Percentiles rank a stretch among this genome's conserved stretches.
Evolutionary conservation across 805 yeast species (phyloP).

Genomic region (Saturnispora serradocipensis): DNA sequence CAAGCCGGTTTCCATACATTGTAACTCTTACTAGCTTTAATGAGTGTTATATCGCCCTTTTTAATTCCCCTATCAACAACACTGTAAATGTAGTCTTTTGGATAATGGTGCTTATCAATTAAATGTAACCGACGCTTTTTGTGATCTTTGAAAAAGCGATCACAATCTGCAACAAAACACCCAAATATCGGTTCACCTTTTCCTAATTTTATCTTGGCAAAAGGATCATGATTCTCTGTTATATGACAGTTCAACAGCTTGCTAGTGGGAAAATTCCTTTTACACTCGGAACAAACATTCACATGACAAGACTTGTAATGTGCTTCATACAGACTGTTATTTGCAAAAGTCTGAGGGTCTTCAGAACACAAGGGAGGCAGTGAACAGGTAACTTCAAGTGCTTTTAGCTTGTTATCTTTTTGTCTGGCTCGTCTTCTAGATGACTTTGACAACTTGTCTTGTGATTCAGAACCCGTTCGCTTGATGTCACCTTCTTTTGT

Average conservation of each 20-base stretch:
- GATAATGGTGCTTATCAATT: constrained; percentile 42
- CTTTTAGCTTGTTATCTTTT: neutral
- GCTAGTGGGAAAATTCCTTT: constrained; percentile 35
- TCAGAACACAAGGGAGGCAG: constrained; percentile 19
- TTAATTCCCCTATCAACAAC: constrained; percentile 23
- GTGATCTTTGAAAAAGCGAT: constrained; percentile 29
- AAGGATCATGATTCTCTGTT: constrained; percentile 45
- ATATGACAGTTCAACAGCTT: constrained; percentile 38
- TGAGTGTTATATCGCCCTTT: constrained; percentile 15
- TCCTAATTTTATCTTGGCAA: constrained; percentile 28
- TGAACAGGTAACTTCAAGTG: constrained; percentile 12
- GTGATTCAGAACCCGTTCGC: neutral
- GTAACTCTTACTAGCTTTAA: constrained; percentile 13
- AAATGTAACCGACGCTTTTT: constrained; percentile 39
- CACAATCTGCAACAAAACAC: constrained; percentile 38
- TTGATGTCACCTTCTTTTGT: neutral
- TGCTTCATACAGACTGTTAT: constrained; percentile 11
- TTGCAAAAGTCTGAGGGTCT: constrained; percentile 11
- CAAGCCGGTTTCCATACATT: constrained; percentile 14
- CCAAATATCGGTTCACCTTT: constrained; percentile 31
- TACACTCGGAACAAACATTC: constrained; percentile 31
- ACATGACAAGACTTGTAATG: constrained; percentile 24
- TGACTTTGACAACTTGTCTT: neutral
- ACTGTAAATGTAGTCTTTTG: constrained; percentile 27
- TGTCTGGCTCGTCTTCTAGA: neutral